phyloP scores from a whole-genome alignment of 768 basidiomycete species.

The Termitomyces sp. region DNA sequence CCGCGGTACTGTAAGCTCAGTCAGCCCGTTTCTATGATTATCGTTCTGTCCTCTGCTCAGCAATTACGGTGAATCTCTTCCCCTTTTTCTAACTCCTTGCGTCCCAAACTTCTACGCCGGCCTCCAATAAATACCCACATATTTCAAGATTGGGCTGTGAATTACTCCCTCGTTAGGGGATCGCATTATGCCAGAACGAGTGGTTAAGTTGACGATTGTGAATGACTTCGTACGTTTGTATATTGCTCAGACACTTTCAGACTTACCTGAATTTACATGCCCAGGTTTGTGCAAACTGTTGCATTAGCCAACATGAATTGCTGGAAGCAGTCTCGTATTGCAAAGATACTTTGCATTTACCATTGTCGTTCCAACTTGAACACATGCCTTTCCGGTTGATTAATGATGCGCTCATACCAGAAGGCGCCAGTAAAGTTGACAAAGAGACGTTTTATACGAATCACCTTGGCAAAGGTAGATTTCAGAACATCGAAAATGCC shows the following conservation, averaged over 20 bases:
- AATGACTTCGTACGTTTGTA: conserved; percentile 37
- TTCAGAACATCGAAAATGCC: conserved; percentile 31
- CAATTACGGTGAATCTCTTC: conserved; percentile 11
- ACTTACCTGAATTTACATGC: conserved; percentile 1
- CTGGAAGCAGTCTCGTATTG: conserved; percentile 42
- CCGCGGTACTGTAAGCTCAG: conserved; percentile 17
- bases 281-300: conserved; percentile 49
- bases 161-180: neutral
- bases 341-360: conserved; percentile 41
- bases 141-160: neutral
- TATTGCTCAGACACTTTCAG: conserved; percentile 1
- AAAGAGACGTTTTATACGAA: conserved; percentile 36
- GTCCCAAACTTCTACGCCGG: neutral
- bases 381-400: conserved; percentile 50
- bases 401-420: conserved; percentile 28
- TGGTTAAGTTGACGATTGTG: conserved; percentile 42
- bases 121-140: neutral
- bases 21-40: conserved; percentile 25
- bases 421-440: conserved; percentile 31
- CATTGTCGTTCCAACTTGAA: conserved; percentile 45
- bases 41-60: conserved; percentile 16
- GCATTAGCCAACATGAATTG: conserved; percentile 47
- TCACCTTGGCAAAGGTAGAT: conserved; percentile 49
- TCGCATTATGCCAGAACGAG: conserved; percentile 31
- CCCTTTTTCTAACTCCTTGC: neutral